These are phyloP conservation scores for Lactarius indigo DNA, from an alignment of 768 basidiomycete species.

Conservation along the genomic window DNA sequence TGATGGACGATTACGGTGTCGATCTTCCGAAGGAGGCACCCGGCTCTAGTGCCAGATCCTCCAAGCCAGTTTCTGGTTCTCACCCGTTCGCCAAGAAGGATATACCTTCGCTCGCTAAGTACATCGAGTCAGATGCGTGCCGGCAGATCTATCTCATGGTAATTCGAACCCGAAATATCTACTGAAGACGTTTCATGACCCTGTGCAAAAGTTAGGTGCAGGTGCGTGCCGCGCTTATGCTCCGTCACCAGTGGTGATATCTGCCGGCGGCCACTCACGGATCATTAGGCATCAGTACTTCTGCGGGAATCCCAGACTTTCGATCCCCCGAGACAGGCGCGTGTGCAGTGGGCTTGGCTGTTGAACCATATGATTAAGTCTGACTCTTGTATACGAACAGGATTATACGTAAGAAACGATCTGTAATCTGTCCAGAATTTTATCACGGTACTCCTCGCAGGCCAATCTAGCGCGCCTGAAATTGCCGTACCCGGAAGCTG, in stretches of 20 bases:
- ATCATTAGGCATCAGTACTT: constrained; percentile 61
- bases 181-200: not conserved
- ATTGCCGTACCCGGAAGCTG: constrained; percentile 91
- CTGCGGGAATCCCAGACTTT: constrained; percentile 88
- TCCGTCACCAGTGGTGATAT: not conserved
- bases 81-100: constrained; percentile 19
- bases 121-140: constrained; percentile 32
- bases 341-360: constrained; percentile 25
- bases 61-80: not conserved
- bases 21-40: constrained; percentile 4
- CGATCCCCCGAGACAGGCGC: constrained; percentile 79
- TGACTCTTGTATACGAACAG: constrained; percentile 30
- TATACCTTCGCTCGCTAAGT: constrained; percentile 29
- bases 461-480: constrained; percentile 73
- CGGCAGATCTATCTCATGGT: constrained; percentile 34
- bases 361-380: not conserved
- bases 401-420: constrained; percentile 47
- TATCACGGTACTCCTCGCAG: constrained; percentile 36
- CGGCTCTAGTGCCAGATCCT: not conserved
- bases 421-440: not conserved
- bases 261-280: not conserved
- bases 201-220: constrained; percentile 23
- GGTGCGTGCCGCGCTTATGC: constrained; percentile 10
- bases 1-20: constrained; percentile 17
- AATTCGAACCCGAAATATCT: constrained; percentile 3